These are phyloP conservation scores for Selaginella tamariscina DNA, from an alignment of 75 land plant species.

Conservation along the genomic window DNA sequence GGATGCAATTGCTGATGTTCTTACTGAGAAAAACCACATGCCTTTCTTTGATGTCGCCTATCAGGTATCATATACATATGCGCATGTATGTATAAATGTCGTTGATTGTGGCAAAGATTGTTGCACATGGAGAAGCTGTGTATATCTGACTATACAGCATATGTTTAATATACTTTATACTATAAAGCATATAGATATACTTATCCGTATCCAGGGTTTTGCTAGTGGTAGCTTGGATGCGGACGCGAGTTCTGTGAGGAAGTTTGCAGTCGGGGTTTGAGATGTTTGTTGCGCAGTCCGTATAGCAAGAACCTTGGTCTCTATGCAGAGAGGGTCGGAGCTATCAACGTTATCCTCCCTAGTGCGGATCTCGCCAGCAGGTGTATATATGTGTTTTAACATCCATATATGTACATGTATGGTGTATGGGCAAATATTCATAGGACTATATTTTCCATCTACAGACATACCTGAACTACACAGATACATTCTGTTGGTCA, in stretches of 20 bases:
- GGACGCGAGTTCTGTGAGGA: slow-evolving; percentile 83
- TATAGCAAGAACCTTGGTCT: slow-evolving; percentile 93
- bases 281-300: slow-evolving; percentile 82
- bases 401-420: background rate
- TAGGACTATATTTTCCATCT: too few species aligned
- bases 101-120: background rate
- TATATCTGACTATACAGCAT: too few species aligned
- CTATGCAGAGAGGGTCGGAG: slow-evolving; percentile 93
- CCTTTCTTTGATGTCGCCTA: slow-evolving; percentile 42
- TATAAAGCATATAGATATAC: too few species aligned
- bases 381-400: slow-evolving; percentile 20
- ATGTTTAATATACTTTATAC: too few species aligned
- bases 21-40: slow-evolving; percentile 62
- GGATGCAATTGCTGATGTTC: slow-evolving; percentile 88
- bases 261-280: slow-evolving; percentile 88
- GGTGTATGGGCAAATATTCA: too few species aligned
- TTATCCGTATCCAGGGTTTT: slow-evolving; percentile 57
- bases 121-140: too few species aligned
- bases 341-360: slow-evolving; percentile 69
- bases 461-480: too few species aligned
- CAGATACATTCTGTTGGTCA: too few species aligned
- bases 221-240: slow-evolving; percentile 94
- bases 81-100: background rate
- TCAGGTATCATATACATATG: slow-evolving; percentile 22
- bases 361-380: slow-evolving; percentile 69